Evolutionary conservation across 192 early-diverging fungal species (phyloP).

Genomic region (Coemansia biformis): DNA sequence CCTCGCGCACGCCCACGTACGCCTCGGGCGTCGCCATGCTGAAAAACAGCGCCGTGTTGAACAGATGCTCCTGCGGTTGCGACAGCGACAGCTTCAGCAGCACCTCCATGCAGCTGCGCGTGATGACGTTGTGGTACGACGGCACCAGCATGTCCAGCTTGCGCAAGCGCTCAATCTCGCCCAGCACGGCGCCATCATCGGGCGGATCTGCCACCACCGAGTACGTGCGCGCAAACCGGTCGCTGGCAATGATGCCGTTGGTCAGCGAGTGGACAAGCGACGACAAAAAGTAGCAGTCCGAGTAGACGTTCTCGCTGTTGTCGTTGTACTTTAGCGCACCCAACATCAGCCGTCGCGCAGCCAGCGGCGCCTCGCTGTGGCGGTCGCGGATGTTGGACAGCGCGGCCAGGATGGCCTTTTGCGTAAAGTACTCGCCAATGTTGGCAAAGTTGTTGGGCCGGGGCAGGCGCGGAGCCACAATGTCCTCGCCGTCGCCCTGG

Average conservation of each 20-base stretch:
- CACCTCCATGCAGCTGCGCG: conserved; percentile 72
- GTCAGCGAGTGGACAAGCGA: conserved; percentile 68
- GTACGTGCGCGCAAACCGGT: conserved; percentile 12
- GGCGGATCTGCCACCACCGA: conserved; percentile 1
- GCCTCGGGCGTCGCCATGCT: conserved; percentile 67
- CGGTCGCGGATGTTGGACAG: conserved; percentile 65
- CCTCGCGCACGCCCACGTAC: conserved; percentile 63
- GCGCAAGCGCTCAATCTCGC: conserved; percentile 75
- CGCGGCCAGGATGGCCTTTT: conserved; percentile 74
- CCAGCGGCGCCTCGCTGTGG: conserved; percentile 57
- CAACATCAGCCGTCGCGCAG: conserved; percentile 63
- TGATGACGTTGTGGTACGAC: conserved; percentile 81
- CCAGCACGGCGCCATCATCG: conserved; percentile 17
- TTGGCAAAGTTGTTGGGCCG: conserved; percentile 85
- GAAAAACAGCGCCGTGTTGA: conserved; percentile 69
- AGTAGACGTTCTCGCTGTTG: conserved; percentile 81
- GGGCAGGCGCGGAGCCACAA: conserved; percentile 53
- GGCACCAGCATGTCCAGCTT: conserved; percentile 76
- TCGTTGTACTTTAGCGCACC: conserved; percentile 87
- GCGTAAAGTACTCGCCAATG: conserved; percentile 84
- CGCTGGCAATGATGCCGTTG: conserved; percentile 54
- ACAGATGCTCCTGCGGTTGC: conserved; percentile 60
- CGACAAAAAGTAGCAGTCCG: conserved; percentile 75
- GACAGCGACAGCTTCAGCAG: conserved; percentile 56
- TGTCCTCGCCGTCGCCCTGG: conserved; percentile 8